Base-by-base conservation (phyloP, 2,329 filamentous ascomycete genomes). In the Stemphylium lycopersici region DNA sequence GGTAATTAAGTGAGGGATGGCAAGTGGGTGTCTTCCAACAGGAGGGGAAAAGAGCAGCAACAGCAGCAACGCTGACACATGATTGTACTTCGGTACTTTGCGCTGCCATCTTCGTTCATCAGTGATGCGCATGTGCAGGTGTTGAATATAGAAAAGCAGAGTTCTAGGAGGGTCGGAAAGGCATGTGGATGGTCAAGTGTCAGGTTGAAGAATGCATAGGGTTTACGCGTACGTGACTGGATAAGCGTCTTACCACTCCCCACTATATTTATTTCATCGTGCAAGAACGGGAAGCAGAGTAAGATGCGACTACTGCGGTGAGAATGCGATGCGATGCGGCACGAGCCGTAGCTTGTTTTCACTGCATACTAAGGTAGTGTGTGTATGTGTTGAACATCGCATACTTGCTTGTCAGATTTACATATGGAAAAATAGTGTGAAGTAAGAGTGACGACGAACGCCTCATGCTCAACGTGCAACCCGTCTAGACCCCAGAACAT, bases 181-280 rank as follows among this genome's bases (percentile, higher is more conserved):
- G 22, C 15, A 41, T n/a, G 31, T 58, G 41, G 49, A 32, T 56
- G 56, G 56, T 24, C 12, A 40, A 39, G 56, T 59, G 45, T 59
- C 56, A 56, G 45, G 43, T 43, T 26, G 15, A 6, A n/a, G 15
- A 16, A 15, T 20, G 4, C 20, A 44, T n/a, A 37, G 39, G 32
- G 36, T 24, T 53, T 43, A 18, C 20, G 16, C 16, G 12, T 15
- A 55, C 47, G 56, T 44, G 48, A 51, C 56, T 56, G 47, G 52
- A 52, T 15, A 52, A 49, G 39, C 31, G 34, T 42, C 33, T 33
- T 15, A 39, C 32, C 38, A 38, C 29, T 43, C 12, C 33, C 32
- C 13, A 15, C 22, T 29, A 34, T 44, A 33, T 47, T 24, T 8
- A 24, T 39, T 15, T 34, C n/a, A 24, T 1, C 6, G 37, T n/a